phyloP scores from a whole-genome alignment of 257 asterid genomes.

The Solanum virginianum region DNA sequence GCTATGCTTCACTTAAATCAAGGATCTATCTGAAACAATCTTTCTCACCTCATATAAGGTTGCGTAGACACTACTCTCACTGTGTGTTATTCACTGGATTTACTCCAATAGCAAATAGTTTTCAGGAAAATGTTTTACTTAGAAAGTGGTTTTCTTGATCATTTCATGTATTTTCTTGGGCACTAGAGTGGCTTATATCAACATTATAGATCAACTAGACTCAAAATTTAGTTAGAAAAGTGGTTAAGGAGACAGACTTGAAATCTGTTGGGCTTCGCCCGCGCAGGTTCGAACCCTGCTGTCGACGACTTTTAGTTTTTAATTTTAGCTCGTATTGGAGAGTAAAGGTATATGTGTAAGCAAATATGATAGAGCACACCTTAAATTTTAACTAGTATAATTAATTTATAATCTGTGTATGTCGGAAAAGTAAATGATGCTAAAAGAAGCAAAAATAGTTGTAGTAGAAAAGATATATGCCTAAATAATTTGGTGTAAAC shows the following conservation, averaged over 20 bases:
- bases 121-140: not conserved
- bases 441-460: not conserved
- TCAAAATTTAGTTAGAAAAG: too few species aligned
- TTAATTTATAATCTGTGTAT: too few species aligned
- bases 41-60: not conserved
- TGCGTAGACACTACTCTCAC: not conserved
- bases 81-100: not conserved
- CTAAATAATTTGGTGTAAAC: not conserved
- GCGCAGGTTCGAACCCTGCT: constrained; percentile 19
- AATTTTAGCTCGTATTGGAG: too few species aligned
- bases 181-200: too few species aligned
- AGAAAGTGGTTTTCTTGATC: not conserved
- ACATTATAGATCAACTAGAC: too few species aligned
- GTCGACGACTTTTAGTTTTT: not conserved
- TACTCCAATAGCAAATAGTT: not conserved
- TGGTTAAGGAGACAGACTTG: constrained; percentile 22
- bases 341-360: too few species aligned
- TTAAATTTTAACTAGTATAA: too few species aligned
- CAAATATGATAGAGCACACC: too few species aligned
- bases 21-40: not conserved
- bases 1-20: not conserved
- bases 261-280: constrained; percentile 16
- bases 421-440: too few species aligned
- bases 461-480: not conserved
- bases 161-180: not conserved